Evolutionary conservation across 176 grass and related monocot genomes (phyloP).

Genomic region (maize (Zea mays)): Zm-B73-REFERENCE-NAM-5.0 NC_050104.1:20701501-20702000

Average conservation of each 20-base stretch:
- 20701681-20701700: conserved; percentile 13
- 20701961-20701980: conserved; percentile 31
- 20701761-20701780: background rate
- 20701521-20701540: conserved; percentile 15
- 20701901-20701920: conserved; percentile 12
- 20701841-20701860: conserved; percentile 19
- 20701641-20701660: background rate
- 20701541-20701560: conserved; percentile 11
- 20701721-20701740: background rate
- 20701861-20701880: conserved; percentile 32
- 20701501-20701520: conserved; percentile 39
- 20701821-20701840: conserved; percentile 35
- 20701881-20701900: conserved; percentile 18
- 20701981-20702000: conserved; percentile 12
- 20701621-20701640: background rate
- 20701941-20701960: conserved; percentile 33
- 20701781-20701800: background rate
- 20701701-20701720: background rate
- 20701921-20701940: background rate
- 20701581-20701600: background rate
- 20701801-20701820: background rate
- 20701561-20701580: too few species aligned
- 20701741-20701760: background rate
- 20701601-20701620: background rate
- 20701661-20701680: background rate